phyloP scores from a whole-genome alignment of 208 protist genomes.

The Angomonas ambiguus region DNA sequence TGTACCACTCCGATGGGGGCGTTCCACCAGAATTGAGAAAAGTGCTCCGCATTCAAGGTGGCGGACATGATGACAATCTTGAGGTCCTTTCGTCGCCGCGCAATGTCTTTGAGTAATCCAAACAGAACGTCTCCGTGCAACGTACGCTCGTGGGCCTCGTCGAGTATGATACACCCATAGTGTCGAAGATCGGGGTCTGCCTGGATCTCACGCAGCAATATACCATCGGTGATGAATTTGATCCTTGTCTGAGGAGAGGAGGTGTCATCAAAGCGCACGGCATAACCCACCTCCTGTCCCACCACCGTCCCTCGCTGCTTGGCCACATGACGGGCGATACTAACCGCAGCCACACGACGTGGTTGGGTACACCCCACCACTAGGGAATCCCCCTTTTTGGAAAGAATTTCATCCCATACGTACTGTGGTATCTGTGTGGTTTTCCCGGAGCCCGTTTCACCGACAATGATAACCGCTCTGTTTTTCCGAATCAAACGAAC shows the following conservation, averaged over 20 bases:
- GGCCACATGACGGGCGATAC: constrained; percentile 92
- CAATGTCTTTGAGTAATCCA: constrained; percentile 88
- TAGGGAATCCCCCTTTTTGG: constrained; percentile 23
- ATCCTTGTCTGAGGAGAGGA: constrained; percentile 77
- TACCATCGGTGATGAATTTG: constrained; percentile 97
- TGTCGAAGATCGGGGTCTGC: constrained; percentile 82
- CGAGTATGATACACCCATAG: constrained; percentile 99
- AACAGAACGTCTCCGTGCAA: constrained; percentile 93
- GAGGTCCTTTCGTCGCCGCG: constrained; percentile 54
- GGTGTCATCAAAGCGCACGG: constrained; percentile 94
- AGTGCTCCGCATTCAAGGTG: constrained; percentile 94
- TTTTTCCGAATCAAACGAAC: constrained; percentile 80
- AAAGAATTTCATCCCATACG: constrained; percentile 82
- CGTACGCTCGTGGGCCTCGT: constrained; percentile 99
- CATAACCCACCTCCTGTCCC: constrained; percentile 90
- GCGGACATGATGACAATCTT: constrained; percentile 97
- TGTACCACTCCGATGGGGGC: constrained; percentile 90
- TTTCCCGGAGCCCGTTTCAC: constrained; percentile 92
- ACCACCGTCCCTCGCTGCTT: constrained; percentile 79
- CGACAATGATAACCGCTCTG: constrained; percentile 87
- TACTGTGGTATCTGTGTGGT: constrained; percentile 95
- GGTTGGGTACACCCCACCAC: constrained; percentile 95
- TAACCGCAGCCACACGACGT: constrained; percentile 95
- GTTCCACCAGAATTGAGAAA: constrained; percentile 93
- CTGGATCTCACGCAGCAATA: constrained; percentile 96